Base-by-base conservation (phyloP, 495 filamentous ascomycete species). In the Xylaria sp. region DNA sequence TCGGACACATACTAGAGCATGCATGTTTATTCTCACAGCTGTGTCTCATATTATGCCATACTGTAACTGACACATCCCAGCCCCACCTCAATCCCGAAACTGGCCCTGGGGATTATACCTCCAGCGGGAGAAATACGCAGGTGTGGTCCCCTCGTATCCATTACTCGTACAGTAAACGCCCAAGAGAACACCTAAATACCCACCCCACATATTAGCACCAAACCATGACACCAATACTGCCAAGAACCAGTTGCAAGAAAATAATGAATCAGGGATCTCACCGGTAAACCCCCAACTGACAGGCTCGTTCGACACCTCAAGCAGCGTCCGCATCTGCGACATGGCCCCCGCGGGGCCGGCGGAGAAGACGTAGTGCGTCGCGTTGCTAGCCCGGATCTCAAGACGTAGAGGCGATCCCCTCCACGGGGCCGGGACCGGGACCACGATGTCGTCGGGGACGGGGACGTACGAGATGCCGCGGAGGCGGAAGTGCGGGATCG, bases 81-180 rank as follows among this genome's bases (percentile, higher is more conserved):
- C 17, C 55, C 29, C 29, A 61, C 6, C 57, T 74, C 50, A 82
- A 50, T 82, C 77, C 46, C 79, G 75, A 48, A 81, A 81, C 76
- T 86, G 83, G 11, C 80, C 83, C 68, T 80, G 69, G 29, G 79
- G 79, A 3, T 59, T 69, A 71, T 87, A 88, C 67, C 72, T 75
- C 85, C 85, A 87, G 24, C 83, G 76, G 12, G 76, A 78, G 26
- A 88, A 72, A 72, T 85, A 86, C 24, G 80, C 83, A 37, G 78
- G 76, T 37, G 80, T 80, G 0, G 69, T 82, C 26, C 81, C 81
- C 24, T 79, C 72, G 11, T 81, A 78, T 0, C 85, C 85, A 70
- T 88, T 87, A 46, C 77, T 85, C n/a, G 86, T 88, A 65, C 82
- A 81, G 69, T 87, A 88, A 14, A 84, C 76, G 0, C 86, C 85